Evolutionary conservation across 1,139 yeast genomes (phyloP).

Genomic region (Yamadazyma epiphylla): DNA sequence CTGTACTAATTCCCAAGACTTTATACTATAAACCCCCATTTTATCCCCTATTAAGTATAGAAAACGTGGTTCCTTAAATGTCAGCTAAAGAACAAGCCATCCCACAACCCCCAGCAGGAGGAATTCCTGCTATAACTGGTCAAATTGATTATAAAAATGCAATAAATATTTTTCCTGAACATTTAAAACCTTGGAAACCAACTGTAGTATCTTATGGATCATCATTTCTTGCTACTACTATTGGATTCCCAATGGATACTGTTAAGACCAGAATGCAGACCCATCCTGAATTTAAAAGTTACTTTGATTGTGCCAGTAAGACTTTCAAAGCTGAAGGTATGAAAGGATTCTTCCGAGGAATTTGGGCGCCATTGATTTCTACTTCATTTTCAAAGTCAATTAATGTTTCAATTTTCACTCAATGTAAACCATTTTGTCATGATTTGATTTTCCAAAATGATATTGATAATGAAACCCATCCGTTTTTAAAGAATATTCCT

Average conservation of each 20-base stretch:
- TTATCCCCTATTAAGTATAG: no score
- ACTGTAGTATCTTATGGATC: slow-evolving; percentile 62
- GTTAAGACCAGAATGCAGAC: slow-evolving; percentile 85
- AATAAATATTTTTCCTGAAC: slow-evolving; percentile 47
- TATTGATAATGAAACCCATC: slow-evolving; percentile 19
- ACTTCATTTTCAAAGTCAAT: slow-evolving; percentile 64
- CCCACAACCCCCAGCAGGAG: slow-evolving; percentile 7
- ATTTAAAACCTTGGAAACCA: slow-evolving; percentile 52
- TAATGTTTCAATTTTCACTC: slow-evolving; percentile 64
- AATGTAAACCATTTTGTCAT: slow-evolving; percentile 49
- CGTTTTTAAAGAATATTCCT: slow-evolving; percentile 55
- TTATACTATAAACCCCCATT: no score
- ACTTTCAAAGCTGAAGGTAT: slow-evolving; percentile 65
- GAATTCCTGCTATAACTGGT: slow-evolving; percentile 46
- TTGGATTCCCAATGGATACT: slow-evolving; percentile 85
- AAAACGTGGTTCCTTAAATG: no score
- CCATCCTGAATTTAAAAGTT: slow-evolving; percentile 52
- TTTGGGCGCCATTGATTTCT: slow-evolving; percentile 66
- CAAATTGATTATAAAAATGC: slow-evolving; percentile 33
- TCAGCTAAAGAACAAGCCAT: no score
- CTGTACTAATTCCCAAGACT: no score
- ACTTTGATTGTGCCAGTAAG: slow-evolving; percentile 54
- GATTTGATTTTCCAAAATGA: slow-evolving; percentile 17
- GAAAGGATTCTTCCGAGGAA: slow-evolving; percentile 72
- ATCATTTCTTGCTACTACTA: slow-evolving; percentile 61